Evolutionary conservation across 2,329 filamentous ascomycete species (phyloP), one percentile per base, ranked within the genome.

Genomic region (Fusarium sp.): DNA sequence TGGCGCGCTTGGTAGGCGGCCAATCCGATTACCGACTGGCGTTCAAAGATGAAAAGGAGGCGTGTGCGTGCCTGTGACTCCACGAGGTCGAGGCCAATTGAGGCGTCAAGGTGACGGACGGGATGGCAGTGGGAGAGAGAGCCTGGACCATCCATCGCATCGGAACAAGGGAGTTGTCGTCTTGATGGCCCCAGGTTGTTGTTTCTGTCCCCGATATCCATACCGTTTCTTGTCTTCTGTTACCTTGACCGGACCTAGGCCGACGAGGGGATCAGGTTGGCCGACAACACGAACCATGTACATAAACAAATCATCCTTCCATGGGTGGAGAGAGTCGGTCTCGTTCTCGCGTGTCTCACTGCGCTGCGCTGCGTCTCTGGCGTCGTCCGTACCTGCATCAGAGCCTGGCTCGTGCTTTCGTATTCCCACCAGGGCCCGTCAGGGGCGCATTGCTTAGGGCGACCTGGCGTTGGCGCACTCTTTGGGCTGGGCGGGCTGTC

Each of bases 381-480:
- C 54, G 61, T 64, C 64, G 68, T 65, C 65, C 50, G 76, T 78
- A 76, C 76, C 76, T 78, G 76, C 76, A 73, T 78, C 66, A 60
- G 61, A 74, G 60, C 65, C 58, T 77, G 76, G 76, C 73, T 77
- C 69, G 76, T 77, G 76, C 76, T 76, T 78, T 77, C 73, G 76
- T 78, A 73, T 76, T 74, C 62, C 57, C 61, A 54, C 68, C 72
- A 68, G 67, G 70, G 43, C 56, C 60, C 75, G 61, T 73, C 74
- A 78, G 73, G 76, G 76, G 69, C 66, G 67, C 57, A 52, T 70
- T 50, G 35, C 61, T 60, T 57, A 70, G 62, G 59, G 68, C 58
- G 45, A 62, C 71, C 62, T 67, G 57, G 68, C 48, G 50, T 62
- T 67, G 57, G 68, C 27, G 50, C 64, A 39, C 56, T 61, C 27